Base-by-base conservation (phyloP, 768 basidiomycete species). In the Boletus pseudo-olivaceus region DNA sequence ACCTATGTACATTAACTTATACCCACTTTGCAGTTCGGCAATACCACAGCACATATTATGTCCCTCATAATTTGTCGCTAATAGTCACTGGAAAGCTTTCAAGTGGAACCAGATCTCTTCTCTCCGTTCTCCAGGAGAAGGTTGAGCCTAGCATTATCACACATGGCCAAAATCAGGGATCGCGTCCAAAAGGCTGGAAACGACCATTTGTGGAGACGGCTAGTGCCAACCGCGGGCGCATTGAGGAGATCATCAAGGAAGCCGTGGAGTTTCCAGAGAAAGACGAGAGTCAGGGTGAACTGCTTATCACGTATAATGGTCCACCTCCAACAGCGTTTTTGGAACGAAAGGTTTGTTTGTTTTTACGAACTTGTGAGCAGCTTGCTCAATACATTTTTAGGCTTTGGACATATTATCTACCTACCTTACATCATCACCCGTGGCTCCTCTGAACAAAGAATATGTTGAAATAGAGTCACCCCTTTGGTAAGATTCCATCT, bases 261-360 rank as follows among this genome's bases (percentile, higher is more conserved):
- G 75, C 78, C 0, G 84, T 98, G 17, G 91, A 95, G 64, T 99
- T 99, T 65, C 96, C 97, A 11, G 97, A 98, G 73, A 85, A 92
- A 69, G 95, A 98, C 63, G 96, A 98, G 75, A 90, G 88, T 76
- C 82, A 93, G 63, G 96, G 97, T 34, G 94, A 98, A 74, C 65
- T 98, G 7, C 72, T 80, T 19, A 79, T 98, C 45, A 79, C 75
- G 34, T 94, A 85, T 72, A 75, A 88, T 54, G 96, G 95, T 5
- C 90, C 92, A n/a, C 66, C 83, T 35, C 81, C 81, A 14, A 82
- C 80, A 54, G 79, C 83, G 52, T 90, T 85, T 64, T 66, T 95
- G 49, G 84, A 88, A 64, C 78, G 84, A 51, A 86, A 86, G 77
- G 88, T 85, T 29, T 39, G 69, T 52, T 40, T 46, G 4, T 30